phyloP scores from a whole-genome alignment of 1,284 basidiomycete genomes.

The Paramarasmius palmivorus region DNA sequence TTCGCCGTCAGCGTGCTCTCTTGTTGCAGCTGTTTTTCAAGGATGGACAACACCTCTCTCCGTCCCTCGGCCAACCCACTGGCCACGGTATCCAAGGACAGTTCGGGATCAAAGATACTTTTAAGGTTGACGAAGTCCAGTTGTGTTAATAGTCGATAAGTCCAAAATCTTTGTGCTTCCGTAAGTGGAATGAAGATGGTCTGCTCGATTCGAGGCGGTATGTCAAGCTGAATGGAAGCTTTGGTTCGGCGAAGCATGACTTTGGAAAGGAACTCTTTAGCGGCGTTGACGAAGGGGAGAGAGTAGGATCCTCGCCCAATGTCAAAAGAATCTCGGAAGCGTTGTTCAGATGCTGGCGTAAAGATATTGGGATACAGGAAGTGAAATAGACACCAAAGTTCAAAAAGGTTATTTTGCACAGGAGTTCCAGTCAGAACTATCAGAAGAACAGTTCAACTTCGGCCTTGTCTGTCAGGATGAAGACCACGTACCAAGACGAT shows the following conservation, averaged over 20 bases:
- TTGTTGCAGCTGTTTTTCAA: constrained; percentile 37
- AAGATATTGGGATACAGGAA: constrained; percentile 59
- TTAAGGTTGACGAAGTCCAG: constrained; percentile 49
- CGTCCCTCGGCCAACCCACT: constrained; percentile 31
- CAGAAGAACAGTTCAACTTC: neutral
- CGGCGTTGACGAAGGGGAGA: constrained; percentile 45
- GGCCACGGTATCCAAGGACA: constrained; percentile 21
- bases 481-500: constrained; percentile 44
- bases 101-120: constrained; percentile 42
- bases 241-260: constrained; percentile 67
- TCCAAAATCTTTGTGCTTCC: constrained; percentile 65
- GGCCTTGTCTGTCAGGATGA: neutral
- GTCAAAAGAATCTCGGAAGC: constrained; percentile 56
- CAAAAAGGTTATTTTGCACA: constrained; percentile 63
- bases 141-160: constrained; percentile 51
- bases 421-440: constrained; percentile 64
- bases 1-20: constrained; percentile 11
- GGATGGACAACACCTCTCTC: constrained; percentile 39
- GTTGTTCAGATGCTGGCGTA: constrained; percentile 42
- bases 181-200: constrained; percentile 58
- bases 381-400: constrained; percentile 57
- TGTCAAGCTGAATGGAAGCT: constrained; percentile 45
- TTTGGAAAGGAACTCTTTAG: constrained; percentile 45
- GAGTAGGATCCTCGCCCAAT: constrained; percentile 50
- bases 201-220: constrained; percentile 58